phyloP scores from a whole-genome alignment of 148 eudicot species.

The Dysphania ambrosioides region DNA sequence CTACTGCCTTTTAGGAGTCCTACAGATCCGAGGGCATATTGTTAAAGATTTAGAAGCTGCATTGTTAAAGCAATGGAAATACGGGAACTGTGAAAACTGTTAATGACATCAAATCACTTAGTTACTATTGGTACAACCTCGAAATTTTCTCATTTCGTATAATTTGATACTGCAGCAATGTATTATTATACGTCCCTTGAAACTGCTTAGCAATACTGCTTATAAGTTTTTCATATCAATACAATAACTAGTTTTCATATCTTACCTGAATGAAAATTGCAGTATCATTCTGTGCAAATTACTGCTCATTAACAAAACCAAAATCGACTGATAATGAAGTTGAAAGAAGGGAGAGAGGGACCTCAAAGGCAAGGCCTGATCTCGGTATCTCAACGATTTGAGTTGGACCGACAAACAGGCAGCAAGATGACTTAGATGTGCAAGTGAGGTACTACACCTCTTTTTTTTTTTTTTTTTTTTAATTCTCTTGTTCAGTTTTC shows the following conservation, averaged over 20 bases:
- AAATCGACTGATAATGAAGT: neutral
- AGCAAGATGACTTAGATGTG: neutral
- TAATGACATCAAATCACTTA: neutral
- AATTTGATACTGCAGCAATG: neutral
- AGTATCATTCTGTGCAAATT: too few species aligned
- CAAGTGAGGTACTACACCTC: neutral
- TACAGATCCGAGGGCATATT: neutral
- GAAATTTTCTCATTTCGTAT: neutral
- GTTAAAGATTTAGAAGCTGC: neutral
- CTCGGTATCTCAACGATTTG: neutral
- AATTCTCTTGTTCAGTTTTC: too few species aligned
- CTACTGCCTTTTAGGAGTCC: slow-evolving; percentile 55
- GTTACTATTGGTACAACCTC: neutral
- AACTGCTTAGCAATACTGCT: neutral
- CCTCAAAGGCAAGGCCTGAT: neutral
- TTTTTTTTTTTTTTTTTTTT: neutral
- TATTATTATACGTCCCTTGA: neutral
- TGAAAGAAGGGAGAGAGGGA: neutral
- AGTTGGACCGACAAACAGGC: neutral
- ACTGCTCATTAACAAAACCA: neutral
- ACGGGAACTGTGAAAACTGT: neutral
- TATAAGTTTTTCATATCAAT: too few species aligned
- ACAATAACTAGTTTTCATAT: neutral
- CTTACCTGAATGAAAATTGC: too few species aligned
- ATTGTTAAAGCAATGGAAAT: neutral